A percentile compares a stretch with the other conserved stretches of the same genome.
phyloP scores from a whole-genome alignment of 225 moss, liverwort and hornwort species.

The Climacium dendroides region DNA sequence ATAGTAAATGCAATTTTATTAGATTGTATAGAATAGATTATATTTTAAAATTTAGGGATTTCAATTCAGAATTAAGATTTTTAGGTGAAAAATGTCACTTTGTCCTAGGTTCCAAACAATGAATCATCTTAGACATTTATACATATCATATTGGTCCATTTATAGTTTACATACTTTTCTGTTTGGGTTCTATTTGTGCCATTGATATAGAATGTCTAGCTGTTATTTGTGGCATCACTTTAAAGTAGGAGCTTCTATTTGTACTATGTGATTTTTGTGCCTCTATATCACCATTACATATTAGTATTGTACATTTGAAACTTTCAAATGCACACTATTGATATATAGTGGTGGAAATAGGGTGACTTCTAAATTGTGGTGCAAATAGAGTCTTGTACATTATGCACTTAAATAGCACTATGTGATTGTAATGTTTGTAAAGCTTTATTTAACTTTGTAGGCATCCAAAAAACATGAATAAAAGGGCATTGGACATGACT shows the following conservation, averaged over 20 bases:
- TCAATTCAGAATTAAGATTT: accelerated
- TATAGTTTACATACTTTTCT: accelerated
- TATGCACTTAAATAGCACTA: background rate
- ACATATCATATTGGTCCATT: background rate
- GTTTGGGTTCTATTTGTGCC: accelerated
- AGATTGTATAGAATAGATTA: accelerated
- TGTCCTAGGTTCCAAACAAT: background rate
- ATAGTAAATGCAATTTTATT: background rate
- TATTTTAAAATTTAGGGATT: no score
- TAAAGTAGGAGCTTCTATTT: background rate
- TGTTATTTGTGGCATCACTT: background rate
- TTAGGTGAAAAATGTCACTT: background rate
- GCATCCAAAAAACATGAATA: background rate
- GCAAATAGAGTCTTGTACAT: accelerated
- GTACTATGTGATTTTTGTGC: background rate
- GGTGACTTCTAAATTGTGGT: accelerated
- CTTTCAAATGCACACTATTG: background rate
- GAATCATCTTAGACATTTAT: background rate
- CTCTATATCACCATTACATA: accelerated
- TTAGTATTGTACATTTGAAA: background rate
- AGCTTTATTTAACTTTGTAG: background rate
- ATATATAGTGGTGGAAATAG: background rate
- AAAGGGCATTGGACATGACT: background rate
- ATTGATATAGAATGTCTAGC: no score
- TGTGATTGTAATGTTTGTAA: background rate